Base-by-base conservation (phyloP, 805 yeast genomes). In the Osmozyma mogii region DNA sequence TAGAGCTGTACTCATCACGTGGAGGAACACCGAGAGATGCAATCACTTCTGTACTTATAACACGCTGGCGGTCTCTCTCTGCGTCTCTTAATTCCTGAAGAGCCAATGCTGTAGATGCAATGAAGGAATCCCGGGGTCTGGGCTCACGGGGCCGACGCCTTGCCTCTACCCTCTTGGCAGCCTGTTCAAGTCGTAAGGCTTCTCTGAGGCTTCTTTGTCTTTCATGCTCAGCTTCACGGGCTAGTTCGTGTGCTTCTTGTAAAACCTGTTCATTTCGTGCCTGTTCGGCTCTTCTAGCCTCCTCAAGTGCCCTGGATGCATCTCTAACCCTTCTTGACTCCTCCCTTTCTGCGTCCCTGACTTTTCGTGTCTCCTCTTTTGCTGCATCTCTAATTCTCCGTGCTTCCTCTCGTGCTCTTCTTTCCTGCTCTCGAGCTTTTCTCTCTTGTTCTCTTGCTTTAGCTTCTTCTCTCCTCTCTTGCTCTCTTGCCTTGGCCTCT, bases 401-500 rank as follows among this genome's bases (percentile, higher is more conserved):
- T 22, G 7, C 24, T 7, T 22, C 11, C 24, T 8, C 11, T 8
- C 6, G 6, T n/a, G 9, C 7, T 7, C 24, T 22, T 6, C 24
- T 7, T 8, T 8, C 24, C 9, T 22, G 6, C 24, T n/a, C 11
- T n/a, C 11, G 9, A 9, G 7, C 11, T 6, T 22, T 22, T 22
- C 24, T 9, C 12, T 7, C 11, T 22, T 13, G 6, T 13, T 22
- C 24, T 13, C 12, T 18, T 27, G 16, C 10, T 9, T 18, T 21
- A 3, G 10, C 11, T 15, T 15, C 18, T 30, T 25, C 19, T 21
- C 14, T 16, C 13, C 28, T 6, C 19, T 25, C 23, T n/a, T n/a
- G 10, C 17, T 24, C 30, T 20, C 18, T 25, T 11, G 12, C 12
- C 29, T 19, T 10, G 15, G 9, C 15, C 13, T 25, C 30, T 25